Percentiles rank a stretch among this genome's conserved stretches.
phyloP scores from a whole-genome alignment of 2,329 filamentous ascomycete species.

The Aspergillus brunneoviolaceus region DNA sequence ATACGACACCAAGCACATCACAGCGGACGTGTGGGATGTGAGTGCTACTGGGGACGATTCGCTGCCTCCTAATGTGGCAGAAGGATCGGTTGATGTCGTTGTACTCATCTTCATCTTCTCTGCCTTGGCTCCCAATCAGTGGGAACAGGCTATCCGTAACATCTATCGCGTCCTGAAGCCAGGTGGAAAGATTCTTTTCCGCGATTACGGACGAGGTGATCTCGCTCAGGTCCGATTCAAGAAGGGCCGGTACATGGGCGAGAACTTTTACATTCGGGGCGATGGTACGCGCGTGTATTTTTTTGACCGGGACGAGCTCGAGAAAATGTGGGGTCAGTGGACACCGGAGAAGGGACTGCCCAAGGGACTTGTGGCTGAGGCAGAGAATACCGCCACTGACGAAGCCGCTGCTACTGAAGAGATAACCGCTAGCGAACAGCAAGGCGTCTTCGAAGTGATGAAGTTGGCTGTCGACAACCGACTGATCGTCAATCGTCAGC shows the following conservation, averaged over 20 bases:
- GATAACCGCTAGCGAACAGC: constrained; percentile 15
- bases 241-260: constrained; percentile 87
- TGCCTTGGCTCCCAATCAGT: constrained; percentile 80
- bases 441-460: constrained; percentile 64
- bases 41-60: constrained; percentile 58
- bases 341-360: constrained; percentile 36
- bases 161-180: constrained; percentile 81
- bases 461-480: constrained; percentile 83
- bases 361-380: background rate
- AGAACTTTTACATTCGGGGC: constrained; percentile 95
- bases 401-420: constrained; percentile 15
- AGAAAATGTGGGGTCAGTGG: constrained; percentile 70
- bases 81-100: constrained; percentile 84
- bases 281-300: constrained; percentile 98
- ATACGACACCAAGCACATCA: constrained; percentile 71
- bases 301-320: constrained; percentile 83
- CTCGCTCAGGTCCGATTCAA: constrained; percentile 96
- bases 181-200: constrained; percentile 89
- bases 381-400: constrained; percentile 10
- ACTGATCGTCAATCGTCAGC: constrained; percentile 86
- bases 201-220: constrained; percentile 94
- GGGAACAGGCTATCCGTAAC: constrained; percentile 78
- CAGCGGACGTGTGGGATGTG: constrained; percentile 94
- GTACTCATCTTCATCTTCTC: constrained; percentile 98
- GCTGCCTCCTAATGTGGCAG: constrained; percentile 72